phyloP scores from a whole-genome alignment of 2,329 filamentous ascomycete genomes.

The Alternaria brassicae region DNA sequence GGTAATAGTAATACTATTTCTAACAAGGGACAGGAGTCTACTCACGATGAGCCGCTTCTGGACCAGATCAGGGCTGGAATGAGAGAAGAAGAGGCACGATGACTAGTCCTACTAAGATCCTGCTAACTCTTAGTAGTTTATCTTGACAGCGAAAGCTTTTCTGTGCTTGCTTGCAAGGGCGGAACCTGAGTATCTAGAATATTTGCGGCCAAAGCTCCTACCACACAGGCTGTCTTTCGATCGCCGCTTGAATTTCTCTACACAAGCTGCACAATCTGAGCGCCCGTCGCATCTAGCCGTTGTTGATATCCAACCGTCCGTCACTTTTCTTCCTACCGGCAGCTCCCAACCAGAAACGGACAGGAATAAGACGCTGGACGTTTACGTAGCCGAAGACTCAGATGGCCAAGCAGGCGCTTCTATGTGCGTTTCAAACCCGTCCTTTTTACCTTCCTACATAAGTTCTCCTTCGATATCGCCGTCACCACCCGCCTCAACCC shows the following conservation, averaged over 20 bases:
- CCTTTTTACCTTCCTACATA: constrained; percentile 7
- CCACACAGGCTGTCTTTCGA: constrained; percentile 15
- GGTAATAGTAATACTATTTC: constrained; percentile 10
- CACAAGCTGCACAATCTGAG: constrained; percentile 6
- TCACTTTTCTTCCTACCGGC: constrained; percentile 2
- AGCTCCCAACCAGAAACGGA: constrained; percentile 4
- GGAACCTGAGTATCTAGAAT: constrained; percentile 10
- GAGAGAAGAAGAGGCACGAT: constrained; percentile 14
- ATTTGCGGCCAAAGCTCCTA: constrained; percentile 13
- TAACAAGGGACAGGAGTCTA: constrained; percentile 9
- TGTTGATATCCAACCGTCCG: constrained; percentile 3
- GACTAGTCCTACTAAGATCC: constrained; percentile 5
- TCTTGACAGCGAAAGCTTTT: constrained; percentile 14
- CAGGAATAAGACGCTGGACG: background rate
- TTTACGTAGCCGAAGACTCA: background rate
- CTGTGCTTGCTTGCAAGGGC: constrained; percentile 10
- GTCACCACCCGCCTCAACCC: background rate
- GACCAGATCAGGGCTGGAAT: constrained; percentile 11
- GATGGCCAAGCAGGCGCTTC: background rate
- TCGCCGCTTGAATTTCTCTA: constrained; percentile 5
- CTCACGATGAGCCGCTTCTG: constrained; percentile 10
- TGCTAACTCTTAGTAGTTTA: constrained; percentile 14
- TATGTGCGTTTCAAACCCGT: background rate
- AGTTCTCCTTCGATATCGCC: constrained; percentile 7
- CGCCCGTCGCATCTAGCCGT: constrained; percentile 1